Conservation (phyloP, 306 rosid genomes). For the Quercus ilex region DNA sequence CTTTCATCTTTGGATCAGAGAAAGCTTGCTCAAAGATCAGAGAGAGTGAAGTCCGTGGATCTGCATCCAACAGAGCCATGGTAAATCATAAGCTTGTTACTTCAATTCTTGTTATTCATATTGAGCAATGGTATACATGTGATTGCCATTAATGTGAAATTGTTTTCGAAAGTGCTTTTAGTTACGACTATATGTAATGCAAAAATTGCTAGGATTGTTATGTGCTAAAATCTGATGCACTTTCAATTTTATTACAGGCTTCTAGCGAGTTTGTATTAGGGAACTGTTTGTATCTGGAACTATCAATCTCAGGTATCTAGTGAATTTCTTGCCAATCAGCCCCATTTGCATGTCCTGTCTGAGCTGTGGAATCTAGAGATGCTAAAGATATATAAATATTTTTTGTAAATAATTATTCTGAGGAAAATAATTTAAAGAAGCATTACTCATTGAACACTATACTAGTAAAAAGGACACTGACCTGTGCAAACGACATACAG, state of each 20-base stretch:
- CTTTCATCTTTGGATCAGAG: conserved; percentile 33
- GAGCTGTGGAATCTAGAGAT: no score
- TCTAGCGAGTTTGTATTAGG: conserved; percentile 93
- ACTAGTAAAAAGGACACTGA: no score
- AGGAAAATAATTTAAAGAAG: no score
- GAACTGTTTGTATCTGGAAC: conserved; percentile 98
- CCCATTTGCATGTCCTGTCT: no score
- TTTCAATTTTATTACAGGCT: conserved; percentile 59
- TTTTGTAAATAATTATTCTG: no score
- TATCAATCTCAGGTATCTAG: conserved; percentile 99
- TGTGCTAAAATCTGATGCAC: conserved; percentile 23
- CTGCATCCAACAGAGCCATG: conserved; percentile 99
- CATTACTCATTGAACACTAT: no score
- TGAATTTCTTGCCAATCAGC: no score
- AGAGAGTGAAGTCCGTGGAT: conserved; percentile 95
- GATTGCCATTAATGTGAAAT: not conserved
- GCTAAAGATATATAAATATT: no score
- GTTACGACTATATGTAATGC: not conserved
- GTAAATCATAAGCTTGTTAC: conserved; percentile 32
- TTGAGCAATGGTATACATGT: not conserved
- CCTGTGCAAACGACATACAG: no score
- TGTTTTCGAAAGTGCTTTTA: not conserved
- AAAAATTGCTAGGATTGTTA: not conserved
- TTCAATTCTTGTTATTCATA: not conserved
- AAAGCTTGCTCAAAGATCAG: conserved; percentile 66